Percentiles rank a stretch among this genome's conserved stretches.
phyloP scores from a whole-genome alignment of 306 rosid genomes.

The Prunus campanulata region DNA sequence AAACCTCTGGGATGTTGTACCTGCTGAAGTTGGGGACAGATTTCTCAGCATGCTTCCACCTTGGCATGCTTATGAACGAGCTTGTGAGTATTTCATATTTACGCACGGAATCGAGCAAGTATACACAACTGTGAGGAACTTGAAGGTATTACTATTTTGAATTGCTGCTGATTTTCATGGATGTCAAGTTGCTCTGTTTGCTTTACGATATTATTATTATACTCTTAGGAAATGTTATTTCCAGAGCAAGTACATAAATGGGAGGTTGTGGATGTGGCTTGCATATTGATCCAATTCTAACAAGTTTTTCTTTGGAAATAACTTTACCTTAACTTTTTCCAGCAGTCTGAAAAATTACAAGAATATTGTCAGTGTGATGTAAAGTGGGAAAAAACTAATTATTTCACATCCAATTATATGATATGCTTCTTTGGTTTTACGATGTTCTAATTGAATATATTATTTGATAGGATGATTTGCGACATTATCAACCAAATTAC shows the following conservation, averaged over 20 bases:
- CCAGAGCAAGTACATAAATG: neutral
- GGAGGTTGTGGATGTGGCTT: neutral
- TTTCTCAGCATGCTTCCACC: conserved; percentile 92
- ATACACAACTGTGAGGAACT: conserved; percentile 74
- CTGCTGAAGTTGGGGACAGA: conserved; percentile 78
- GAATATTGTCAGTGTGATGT: neutral
- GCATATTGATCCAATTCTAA: neutral
- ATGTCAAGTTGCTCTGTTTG: neutral
- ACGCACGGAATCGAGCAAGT: conserved; percentile 74
- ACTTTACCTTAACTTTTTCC: neutral
- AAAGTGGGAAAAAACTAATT: neutral
- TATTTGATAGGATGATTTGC: conserved; percentile 65
- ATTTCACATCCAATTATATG: neutral
- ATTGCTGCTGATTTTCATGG: conserved; percentile 15
- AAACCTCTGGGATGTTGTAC: conserved; percentile 69
- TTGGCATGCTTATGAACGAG: conserved; percentile 98
- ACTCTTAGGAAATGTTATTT: neutral
- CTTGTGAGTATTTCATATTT: conserved; percentile 81
- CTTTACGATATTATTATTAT: neutral
- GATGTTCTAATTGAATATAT: conserved; percentile 14
- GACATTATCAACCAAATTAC: conserved; percentile 65
- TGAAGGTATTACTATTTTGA: conserved; percentile 60
- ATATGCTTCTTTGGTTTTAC: neutral
- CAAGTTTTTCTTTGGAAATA: neutral
- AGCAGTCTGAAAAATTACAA: neutral